Base-by-base conservation (phyloP, 352 stramenopile species). In the Thalassiosira livingstoniorum region DNA sequence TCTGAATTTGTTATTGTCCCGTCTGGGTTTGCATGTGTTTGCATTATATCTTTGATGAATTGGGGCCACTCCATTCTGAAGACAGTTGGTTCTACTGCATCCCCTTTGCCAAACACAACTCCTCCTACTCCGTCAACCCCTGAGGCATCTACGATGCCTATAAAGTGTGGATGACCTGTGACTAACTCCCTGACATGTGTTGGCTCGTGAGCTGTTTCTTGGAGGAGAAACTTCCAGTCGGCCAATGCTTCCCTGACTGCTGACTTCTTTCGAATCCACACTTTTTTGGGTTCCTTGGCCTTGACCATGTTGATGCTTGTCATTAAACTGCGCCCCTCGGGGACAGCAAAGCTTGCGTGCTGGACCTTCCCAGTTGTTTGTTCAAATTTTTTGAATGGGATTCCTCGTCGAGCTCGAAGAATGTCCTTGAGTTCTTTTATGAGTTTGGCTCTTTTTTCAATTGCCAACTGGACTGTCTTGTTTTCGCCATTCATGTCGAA, bases 1-100 rank as follows among this genome's bases (percentile, higher is more conserved):
- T 86, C 79, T 0, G 79, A 86, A 39, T 87, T 87, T 23, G 5
- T 11, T 2, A 63, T n/a, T 69, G 35, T 32, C 23, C 68, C 68
- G 21, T 4, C n/a, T 21, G 37, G 68, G 23, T 77, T 77, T 15
- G 54, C 4, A 1, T 64, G 21, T 18, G 65, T 64, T 4, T 63
- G 35, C 25, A 77, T 29, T 21, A 23, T 18, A 1, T 61, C 4
- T 32, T 10, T 4, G 5, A 77, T 34, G 11, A 69, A 25, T 32
- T 29, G 23, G 39, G 55, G 57, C 53, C 53, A 78, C 27, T 70
- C 2, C 7, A 61, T 3, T 4, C 61, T 21, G 18, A 35, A 78
- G 3, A 78, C 55, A 23, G 34, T 71, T 34, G 70, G 61, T 47
- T 4, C n/a, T 23, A 65, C 15, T 35, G 2, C 10, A 7, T 47